Percentiles rank a stretch among this genome's conserved stretches.
phyloP scores from a whole-genome alignment of 2,329 filamentous ascomycete genomes.

The Pseudopithomyces chartarum region DNA sequence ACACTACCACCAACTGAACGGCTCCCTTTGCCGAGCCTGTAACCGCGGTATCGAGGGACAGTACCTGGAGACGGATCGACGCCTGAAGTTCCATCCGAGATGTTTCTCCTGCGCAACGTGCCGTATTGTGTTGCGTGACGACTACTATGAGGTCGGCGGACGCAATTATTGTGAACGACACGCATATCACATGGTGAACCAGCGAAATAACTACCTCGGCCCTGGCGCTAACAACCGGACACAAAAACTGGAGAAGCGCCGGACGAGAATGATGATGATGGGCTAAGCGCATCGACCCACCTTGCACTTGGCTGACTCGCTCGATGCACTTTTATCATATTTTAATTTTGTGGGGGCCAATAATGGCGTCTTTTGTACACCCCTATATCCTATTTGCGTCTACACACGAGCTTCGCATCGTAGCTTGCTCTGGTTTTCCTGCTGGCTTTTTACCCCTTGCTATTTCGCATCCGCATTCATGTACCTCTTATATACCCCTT shows the following conservation, averaged over 20 bases:
- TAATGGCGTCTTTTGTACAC: neutral
- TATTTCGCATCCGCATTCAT: neutral
- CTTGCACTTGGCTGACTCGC: neutral
- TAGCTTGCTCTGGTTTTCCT: neutral
- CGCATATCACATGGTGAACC: constrained; percentile 64
- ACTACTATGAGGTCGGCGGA: constrained; percentile 89
- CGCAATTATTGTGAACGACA: constrained; percentile 85
- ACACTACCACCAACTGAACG: constrained; percentile 91
- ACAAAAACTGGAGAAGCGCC: constrained; percentile 53
- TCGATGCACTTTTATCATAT: neutral
- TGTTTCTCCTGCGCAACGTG: constrained; percentile 89
- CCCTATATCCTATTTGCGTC: neutral
- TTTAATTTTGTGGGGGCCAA: neutral
- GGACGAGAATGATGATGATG: constrained; percentile 59
- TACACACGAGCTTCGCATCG: neutral
- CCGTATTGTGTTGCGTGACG: constrained; percentile 72
- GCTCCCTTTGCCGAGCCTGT: constrained; percentile 81
- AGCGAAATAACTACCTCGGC: constrained; percentile 44
- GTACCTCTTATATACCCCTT: constrained; percentile 3
- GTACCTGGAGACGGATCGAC: constrained; percentile 81
- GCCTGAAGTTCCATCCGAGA: constrained; percentile 80
- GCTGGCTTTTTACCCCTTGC: neutral
- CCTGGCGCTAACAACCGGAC: constrained; percentile 21
- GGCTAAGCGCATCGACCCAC: constrained; percentile 19
- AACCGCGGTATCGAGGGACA: constrained; percentile 88